Evolutionary conservation across 345 rosid species (phyloP).

Genomic region (Populus euphratica): DNA sequence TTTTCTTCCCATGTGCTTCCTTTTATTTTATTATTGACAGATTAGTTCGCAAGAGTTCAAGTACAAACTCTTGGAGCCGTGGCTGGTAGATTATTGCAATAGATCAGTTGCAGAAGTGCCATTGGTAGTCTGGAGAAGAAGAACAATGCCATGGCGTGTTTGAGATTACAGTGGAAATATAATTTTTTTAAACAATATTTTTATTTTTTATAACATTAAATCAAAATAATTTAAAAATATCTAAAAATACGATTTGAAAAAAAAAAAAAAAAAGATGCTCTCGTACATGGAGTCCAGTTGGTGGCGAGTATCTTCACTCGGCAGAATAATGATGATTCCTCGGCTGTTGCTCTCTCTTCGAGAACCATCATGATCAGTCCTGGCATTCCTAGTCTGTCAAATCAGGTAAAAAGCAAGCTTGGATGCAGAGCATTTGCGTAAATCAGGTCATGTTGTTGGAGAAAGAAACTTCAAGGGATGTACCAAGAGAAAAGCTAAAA

Average conservation of each 20-base stretch:
- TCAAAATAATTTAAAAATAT: no score
- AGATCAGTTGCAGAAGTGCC: constrained; percentile 88
- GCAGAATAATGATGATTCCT: not conserved
- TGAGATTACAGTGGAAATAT: no score
- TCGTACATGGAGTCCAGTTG: not conserved
- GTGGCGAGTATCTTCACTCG: not conserved
- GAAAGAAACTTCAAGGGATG: no score
- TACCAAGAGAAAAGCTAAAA: no score
- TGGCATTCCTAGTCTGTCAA: not conserved
- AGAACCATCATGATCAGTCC: not conserved
- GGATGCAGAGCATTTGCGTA: constrained; percentile 81
- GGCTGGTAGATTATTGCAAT: constrained; percentile 80
- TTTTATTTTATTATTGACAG: constrained; percentile 34
- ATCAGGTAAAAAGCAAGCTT: constrained; percentile 72
- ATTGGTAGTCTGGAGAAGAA: constrained; percentile 98
- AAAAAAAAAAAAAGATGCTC: not conserved
- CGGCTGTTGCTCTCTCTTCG: not conserved
- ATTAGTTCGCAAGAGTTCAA: constrained; percentile 96
- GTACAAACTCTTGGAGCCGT: constrained; percentile 88
- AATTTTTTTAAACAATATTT: no score
- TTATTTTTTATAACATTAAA: no score
- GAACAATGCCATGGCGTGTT: constrained; percentile 47
- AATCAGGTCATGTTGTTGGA: constrained; percentile 80
- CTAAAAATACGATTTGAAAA: no score
- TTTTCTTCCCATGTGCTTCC: not conserved